Conservation (phyloP, 2,329 filamentous ascomycete species). For the Ascomycota sp. region DNA sequence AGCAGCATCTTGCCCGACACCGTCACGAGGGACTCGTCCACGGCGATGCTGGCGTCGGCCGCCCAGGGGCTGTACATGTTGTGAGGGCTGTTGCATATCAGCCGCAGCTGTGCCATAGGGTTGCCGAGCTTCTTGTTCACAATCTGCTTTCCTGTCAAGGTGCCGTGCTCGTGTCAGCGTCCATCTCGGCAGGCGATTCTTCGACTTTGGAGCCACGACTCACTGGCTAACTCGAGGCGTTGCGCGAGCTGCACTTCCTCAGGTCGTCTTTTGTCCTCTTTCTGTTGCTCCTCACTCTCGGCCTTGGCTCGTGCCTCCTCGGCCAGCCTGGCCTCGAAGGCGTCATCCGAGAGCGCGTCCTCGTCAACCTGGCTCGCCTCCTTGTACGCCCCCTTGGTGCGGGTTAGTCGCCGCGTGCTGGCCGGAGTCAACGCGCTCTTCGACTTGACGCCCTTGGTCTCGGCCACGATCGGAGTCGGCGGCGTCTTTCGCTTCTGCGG, state of each 20-base stretch:
- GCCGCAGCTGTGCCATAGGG: constrained; percentile 72
- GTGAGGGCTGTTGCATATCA: constrained; percentile 84
- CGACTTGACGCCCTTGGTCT: constrained; percentile 51
- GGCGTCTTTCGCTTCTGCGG: constrained; percentile 13
- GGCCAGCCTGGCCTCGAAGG: constrained; percentile 60
- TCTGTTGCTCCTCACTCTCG: constrained; percentile 4
- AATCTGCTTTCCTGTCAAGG: constrained; percentile 52
- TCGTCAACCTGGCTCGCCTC: constrained; percentile 39
- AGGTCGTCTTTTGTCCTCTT: constrained; percentile 8
- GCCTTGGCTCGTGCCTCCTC: background rate
- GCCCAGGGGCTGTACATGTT: constrained; percentile 93
- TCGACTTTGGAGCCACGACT: constrained; percentile 6
- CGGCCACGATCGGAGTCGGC: constrained; percentile 12
- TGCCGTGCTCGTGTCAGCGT: too few species aligned
- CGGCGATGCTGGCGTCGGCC: constrained; percentile 30
- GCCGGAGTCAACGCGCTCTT: constrained; percentile 57
- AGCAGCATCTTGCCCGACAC: constrained; percentile 92
- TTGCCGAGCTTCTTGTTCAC: constrained; percentile 82
- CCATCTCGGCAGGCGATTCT: too few species aligned
- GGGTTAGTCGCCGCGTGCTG: constrained; percentile 28
- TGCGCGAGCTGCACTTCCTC: constrained; percentile 46
- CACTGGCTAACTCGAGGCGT: constrained; percentile 59
- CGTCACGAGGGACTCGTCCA: constrained; percentile 69
- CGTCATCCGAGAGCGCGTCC: constrained; percentile 48
- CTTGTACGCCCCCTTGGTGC: constrained; percentile 27